Percentiles rank a stretch among this genome's conserved stretches.
phyloP scores from a whole-genome alignment of 1,139 yeast genomes.

The Waltiozyma sp. region DNA sequence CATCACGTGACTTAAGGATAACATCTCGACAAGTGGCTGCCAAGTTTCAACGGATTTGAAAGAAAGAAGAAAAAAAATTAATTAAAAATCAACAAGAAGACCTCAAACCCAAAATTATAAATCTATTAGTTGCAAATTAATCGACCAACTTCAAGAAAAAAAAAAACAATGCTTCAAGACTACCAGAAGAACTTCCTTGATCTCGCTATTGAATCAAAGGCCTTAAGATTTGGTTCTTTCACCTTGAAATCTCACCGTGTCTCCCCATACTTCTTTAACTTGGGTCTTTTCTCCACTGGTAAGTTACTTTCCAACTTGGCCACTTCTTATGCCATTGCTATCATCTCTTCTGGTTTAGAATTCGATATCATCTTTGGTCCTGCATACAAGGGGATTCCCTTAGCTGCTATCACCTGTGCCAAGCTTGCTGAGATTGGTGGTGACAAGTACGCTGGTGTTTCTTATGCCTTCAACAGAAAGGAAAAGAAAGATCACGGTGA shows the following conservation, averaged over 20 bases:
- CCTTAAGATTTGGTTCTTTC: slow-evolving; percentile 79
- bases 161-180: slow-evolving; percentile 23
- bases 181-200: slow-evolving; percentile 65
- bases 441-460: slow-evolving; percentile 52
- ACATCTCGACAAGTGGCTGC: no score
- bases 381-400: slow-evolving; percentile 94
- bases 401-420: slow-evolving; percentile 86
- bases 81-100: no score
- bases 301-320: slow-evolving; percentile 69
- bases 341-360: slow-evolving; percentile 66
- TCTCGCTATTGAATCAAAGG: slow-evolving; percentile 69
- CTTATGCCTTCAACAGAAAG: slow-evolving; percentile 72
- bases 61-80: no score
- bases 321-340: slow-evolving; percentile 79
- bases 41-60: no score
- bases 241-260: slow-evolving; percentile 84
- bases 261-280: slow-evolving; percentile 95
- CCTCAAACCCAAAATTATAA: no score
- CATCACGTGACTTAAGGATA: no score
- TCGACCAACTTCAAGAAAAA: no score
- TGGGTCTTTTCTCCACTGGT: slow-evolving; percentile 83
- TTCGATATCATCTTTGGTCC: slow-evolving; percentile 94
- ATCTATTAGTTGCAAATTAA: no score
- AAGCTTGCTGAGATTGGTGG: slow-evolving; percentile 86
- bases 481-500: slow-evolving; percentile 98